Evolutionary conservation across 768 basidiomycete species (phyloP).

Genomic region (Hypsizygus marmoreus): DNA sequence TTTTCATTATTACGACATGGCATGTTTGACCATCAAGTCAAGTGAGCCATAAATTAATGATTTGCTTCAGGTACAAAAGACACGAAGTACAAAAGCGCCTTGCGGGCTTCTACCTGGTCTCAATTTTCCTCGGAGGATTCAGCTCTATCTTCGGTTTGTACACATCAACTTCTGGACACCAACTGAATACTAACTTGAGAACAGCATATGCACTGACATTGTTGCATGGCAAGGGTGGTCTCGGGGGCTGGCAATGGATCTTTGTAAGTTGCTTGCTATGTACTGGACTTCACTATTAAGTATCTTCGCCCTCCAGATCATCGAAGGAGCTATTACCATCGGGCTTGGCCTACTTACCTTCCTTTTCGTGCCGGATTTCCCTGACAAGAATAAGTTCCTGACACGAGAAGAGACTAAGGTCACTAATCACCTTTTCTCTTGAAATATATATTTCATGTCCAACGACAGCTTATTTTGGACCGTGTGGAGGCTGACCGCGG

Average conservation of each 20-base stretch:
- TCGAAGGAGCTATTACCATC: too few relatives aligned
- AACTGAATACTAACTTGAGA: not conserved
- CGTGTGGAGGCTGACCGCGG: conserved; percentile 40
- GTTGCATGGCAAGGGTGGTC: conserved; percentile 14
- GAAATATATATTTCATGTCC: too few relatives aligned
- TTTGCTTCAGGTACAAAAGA: conserved; percentile 33
- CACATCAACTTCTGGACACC: too few relatives aligned
- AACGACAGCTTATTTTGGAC: conserved; percentile 23
- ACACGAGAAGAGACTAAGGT: too few relatives aligned
- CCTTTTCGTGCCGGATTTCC: too few relatives aligned
- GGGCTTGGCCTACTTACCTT: too few relatives aligned
- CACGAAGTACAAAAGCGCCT: conserved; percentile 45
- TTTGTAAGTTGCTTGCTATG: conserved; percentile 19
- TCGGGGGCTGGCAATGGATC: conserved; percentile 30
- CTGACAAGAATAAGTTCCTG: too few relatives aligned
- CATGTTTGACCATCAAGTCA: conserved; percentile 2
- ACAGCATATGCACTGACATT: conserved; percentile 17
- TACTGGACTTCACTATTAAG: not conserved
- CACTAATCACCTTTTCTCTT: too few relatives aligned
- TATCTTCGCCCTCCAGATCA: conserved; percentile 21
- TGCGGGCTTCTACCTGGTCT: conserved; percentile 33
- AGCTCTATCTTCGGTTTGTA: conserved; percentile 24
- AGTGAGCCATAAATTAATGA: not conserved
- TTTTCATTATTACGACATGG: conserved; percentile 45
- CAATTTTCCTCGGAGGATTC: conserved; percentile 32